phyloP scores from a whole-genome alignment of 2,329 filamentous ascomycete species.

The Diatrype stigma region DNA sequence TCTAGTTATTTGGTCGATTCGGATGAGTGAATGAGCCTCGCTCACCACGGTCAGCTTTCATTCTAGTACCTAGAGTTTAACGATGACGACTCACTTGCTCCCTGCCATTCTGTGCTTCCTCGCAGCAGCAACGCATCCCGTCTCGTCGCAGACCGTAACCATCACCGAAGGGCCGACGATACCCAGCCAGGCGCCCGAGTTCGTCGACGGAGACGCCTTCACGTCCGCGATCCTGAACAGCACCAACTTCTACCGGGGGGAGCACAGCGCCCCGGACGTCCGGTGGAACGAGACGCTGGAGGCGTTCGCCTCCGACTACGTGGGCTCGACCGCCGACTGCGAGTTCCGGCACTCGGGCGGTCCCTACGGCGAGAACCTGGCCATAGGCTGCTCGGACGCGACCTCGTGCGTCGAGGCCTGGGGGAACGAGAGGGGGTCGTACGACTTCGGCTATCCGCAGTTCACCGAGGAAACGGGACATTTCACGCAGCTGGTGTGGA shows the following conservation, averaged over 20 bases:
- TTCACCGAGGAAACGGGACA: conserved; percentile 62
- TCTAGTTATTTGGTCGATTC: no score
- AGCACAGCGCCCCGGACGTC: conserved; percentile 57
- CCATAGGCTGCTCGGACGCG: conserved; percentile 59
- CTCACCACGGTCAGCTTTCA: no score
- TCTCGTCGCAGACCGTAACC: conserved; percentile 20
- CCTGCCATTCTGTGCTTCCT: no score
- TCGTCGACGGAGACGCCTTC: conserved; percentile 34
- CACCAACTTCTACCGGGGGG: conserved; percentile 61
- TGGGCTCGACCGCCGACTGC: conserved; percentile 37
- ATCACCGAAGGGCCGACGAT: conserved; percentile 20
- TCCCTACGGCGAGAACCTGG: conserved; percentile 71
- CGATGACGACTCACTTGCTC: no score
- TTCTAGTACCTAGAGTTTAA: no score
- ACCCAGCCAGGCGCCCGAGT: conserved; percentile 26
- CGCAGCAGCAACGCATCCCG: no score
- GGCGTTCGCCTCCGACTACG: conserved; percentile 48
- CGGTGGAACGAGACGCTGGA: conserved; percentile 62
- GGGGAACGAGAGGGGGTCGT: conserved; percentile 56
- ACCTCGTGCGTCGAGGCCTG: conserved; percentile 59
- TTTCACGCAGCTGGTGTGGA: conserved; percentile 73
- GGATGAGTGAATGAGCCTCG: no score
- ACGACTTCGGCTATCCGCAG: conserved; percentile 53
- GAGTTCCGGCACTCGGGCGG: conserved; percentile 54
- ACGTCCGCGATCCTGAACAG: conserved; percentile 55